A percentile compares a stretch with the other conserved stretches of the same genome.
These are phyloP conservation scores for Petunia axillaris DNA, from an alignment of 257 asterid genomes.

Conservation along the genomic window DNA sequence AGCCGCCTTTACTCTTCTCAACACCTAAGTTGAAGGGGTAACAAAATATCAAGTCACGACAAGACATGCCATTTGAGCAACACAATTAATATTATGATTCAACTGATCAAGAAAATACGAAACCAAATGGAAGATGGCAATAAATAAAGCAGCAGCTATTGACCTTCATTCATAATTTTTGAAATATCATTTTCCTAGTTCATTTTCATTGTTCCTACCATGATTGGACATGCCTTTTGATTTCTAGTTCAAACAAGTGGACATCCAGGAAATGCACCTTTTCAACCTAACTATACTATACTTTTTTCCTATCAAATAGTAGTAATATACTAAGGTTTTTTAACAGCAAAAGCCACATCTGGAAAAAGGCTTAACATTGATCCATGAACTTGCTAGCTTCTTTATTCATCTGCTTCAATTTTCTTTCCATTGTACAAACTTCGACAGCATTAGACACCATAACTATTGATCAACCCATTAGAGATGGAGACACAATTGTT, in stretches of 20 bases:
- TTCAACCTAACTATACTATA: background rate
- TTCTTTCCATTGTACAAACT: background rate
- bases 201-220: background rate
- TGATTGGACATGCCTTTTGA: background rate
- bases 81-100: background rate
- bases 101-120: background rate
- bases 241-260: background rate
- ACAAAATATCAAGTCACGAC: background rate
- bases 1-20: background rate
- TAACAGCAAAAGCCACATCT: background rate
- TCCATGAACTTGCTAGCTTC: background rate
- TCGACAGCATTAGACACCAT: constrained; percentile 24
- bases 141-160: constrained; percentile 11
- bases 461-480: background rate
- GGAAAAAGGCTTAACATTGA: background rate
- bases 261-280: background rate
- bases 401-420: constrained; percentile 21
- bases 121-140: background rate
- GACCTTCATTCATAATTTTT: background rate
- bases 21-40: background rate
- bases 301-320: background rate
- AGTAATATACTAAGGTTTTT: background rate
- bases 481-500: constrained; percentile 25
- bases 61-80: background rate
- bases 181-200: too few relatives aligned